Evolutionary conservation across 2,329 filamentous ascomycete species (phyloP).

Genomic region (Colletotrichum coccodes): DNA sequence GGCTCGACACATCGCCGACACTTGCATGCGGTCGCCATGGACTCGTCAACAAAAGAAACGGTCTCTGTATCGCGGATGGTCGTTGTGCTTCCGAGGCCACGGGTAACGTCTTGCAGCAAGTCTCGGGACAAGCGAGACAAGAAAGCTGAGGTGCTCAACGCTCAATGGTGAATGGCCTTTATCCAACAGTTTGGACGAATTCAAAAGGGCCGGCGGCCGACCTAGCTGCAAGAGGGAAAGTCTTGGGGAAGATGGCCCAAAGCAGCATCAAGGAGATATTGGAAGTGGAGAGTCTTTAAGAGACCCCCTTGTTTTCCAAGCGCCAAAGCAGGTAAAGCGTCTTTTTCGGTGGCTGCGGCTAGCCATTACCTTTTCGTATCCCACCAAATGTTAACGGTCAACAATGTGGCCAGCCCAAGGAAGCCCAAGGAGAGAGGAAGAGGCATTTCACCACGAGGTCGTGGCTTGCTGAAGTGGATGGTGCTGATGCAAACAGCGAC

Average conservation of each 20-base stretch:
- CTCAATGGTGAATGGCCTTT: neutral
- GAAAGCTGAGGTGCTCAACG: too few relatives aligned
- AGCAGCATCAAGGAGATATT: conserved; percentile 19
- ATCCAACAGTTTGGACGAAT: neutral
- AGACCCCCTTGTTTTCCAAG: conserved; percentile 22
- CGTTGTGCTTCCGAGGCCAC: neutral
- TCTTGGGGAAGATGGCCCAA: conserved; percentile 25
- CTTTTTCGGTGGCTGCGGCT: conserved; percentile 19
- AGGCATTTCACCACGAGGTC: conserved; percentile 9
- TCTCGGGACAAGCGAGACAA: conserved; percentile 9
- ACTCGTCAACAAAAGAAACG: neutral
- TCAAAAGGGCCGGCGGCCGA: conserved; percentile 17
- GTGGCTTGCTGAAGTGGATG: conserved; percentile 9
- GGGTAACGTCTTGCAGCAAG: neutral
- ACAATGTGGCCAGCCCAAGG: neutral
- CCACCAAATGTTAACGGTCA: conserved; percentile 15
- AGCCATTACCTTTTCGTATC: conserved; percentile 8
- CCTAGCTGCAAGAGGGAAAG: conserved; percentile 7
- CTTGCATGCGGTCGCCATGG: conserved; percentile 4
- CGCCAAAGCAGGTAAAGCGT: conserved; percentile 19
- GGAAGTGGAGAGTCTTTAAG: conserved; percentile 13
- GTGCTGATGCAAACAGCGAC: conserved; percentile 7
- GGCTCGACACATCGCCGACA: neutral
- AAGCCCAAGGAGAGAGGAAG: neutral
- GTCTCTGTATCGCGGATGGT: neutral